Percentiles rank a stretch among this genome's conserved stretches.
phyloP scores from a whole-genome alignment of 805 yeast species.

The Scheffersomyces stipitis region DNA sequence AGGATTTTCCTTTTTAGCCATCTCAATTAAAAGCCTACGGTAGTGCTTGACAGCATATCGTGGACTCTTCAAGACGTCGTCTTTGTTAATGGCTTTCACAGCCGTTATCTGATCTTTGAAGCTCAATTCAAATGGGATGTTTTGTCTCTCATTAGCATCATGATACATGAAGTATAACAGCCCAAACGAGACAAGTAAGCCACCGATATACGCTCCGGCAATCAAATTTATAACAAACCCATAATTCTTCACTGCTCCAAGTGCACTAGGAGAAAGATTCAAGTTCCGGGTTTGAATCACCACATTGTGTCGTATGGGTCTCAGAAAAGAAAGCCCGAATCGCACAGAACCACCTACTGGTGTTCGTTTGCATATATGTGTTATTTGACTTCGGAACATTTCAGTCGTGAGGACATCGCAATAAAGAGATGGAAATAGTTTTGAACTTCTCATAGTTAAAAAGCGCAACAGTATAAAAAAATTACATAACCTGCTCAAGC shows the following conservation, averaged over 20 bases:
- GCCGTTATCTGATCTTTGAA: slow-evolving; percentile 33
- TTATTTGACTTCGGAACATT: too few relatives aligned
- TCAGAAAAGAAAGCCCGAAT: too few relatives aligned
- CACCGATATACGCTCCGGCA: slow-evolving; percentile 46
- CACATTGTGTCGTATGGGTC: too few relatives aligned
- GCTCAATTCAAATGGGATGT: slow-evolving; percentile 39
- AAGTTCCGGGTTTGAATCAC: slow-evolving; percentile 6
- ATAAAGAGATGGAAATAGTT: too few relatives aligned
- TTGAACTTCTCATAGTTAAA: too few relatives aligned
- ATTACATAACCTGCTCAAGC: too few relatives aligned
- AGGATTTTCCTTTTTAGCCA: slow-evolving; percentile 29
- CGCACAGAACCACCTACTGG: too few relatives aligned
- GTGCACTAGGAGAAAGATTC: slow-evolving; percentile 16
- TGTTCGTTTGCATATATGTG: too few relatives aligned
- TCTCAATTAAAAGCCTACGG: slow-evolving; percentile 33
- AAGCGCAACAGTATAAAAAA: too few relatives aligned
- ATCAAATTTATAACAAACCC: slow-evolving; percentile 34
- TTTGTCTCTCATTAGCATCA: slow-evolving; percentile 40
- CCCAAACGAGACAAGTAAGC: slow-evolving; percentile 37
- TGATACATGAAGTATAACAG: slow-evolving; percentile 38
- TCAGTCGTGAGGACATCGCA: not conserved
- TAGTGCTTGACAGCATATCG: slow-evolving; percentile 45
- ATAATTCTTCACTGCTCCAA: slow-evolving; percentile 22
- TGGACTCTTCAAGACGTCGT: slow-evolving; percentile 42
- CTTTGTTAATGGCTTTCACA: slow-evolving; percentile 44